Base-by-base conservation (phyloP, 148 eudicot genomes). In the Fallopia convolvulus region DNA sequence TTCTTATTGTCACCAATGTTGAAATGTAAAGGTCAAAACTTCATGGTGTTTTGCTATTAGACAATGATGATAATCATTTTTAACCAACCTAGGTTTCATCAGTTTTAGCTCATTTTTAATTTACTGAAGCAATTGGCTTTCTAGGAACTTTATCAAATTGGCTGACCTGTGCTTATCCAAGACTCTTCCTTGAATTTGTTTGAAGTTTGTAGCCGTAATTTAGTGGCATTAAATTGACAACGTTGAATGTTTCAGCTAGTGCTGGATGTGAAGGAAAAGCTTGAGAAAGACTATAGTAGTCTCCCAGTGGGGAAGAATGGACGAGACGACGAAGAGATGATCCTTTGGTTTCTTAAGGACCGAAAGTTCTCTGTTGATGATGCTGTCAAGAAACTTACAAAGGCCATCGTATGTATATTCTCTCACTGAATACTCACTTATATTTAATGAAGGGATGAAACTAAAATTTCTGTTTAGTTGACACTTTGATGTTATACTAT, bases 281-380 rank as follows among this genome's bases (percentile, higher is more conserved):
- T 95, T 70, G 85, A 83, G 74, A 91, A 80, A 81, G 85, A 90
- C 77, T 80, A 91, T 78, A 79, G 74, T 55, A 74, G 63, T 76
- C 99, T 95, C 46, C 93, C 92, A 30, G 77, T 88, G 21, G 98
- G 99, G 42, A 91, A 83, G 79, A 82, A 89, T 77, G 99, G 99
- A 75, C 88, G 94, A 79, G 99, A 95, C 70, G 99, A 95, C 68
- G 98, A 93, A 81, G 90, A 88, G 56, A 84, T 95, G 97, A 95
- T 95, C 81, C 84, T 90, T 66, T 93, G 99, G 99, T 95, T 86
- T 84, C 85, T 95, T 78, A 93, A 88, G 85, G 99, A 95, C 85
- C 88, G 98, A 44, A 86, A 85, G 56, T 95, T 83, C 80, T 84
- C 86, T 23, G 94, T 88, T 52, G 86, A 90, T 52, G 98, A 93